Evolutionary conservation across 2,329 filamentous ascomycete genomes (phyloP), one percentile per base, ranked within the genome.

Genomic region (Dothistroma septosporum): DNA sequence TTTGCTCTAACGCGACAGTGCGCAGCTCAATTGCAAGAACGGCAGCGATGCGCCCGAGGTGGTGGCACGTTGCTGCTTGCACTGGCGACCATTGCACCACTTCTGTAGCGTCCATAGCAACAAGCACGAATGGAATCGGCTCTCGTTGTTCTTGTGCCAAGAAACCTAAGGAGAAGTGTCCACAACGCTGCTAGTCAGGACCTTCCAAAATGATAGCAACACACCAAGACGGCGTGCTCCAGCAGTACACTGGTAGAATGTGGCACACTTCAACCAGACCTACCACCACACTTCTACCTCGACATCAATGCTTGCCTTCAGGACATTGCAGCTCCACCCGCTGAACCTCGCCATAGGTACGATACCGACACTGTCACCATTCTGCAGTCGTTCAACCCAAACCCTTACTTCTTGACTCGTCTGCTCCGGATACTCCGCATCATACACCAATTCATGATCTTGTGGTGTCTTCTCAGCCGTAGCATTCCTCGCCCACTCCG

Each of bases 271-370:
- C n/a, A 16, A n/a, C 14, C 14, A 44, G 41, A 44, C n/a, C n/a
- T 49, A 57, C 28, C 63, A 46, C 64, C 64, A 66, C 8, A 64
- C 57, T 46, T 66, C 64, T 22, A 66, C 58, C 35, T 66, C 62
- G 24, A 66, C 54, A 44, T 64, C 62, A 14, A 66, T 62, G 35
- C 55, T 62, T 28, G 57, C 64, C 33, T 57, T 48, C 12, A 48
- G 48, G 12, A 61, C 60, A 56, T 46, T 54, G 35, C 64, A 66
- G 6, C 48, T 41, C 64, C 64, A 66, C 5, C 59, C 60, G 1
- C 41, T 35, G 55, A 55, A 66, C 31, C 57, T 59, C 12, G 64
- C 64, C 64, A 66, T 66, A 10, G 62, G 64, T 6, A 66, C 47
- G 14, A 66, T 62, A 3, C 52, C 49, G 21, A 66, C 52, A 6